Conservation (phyloP, 1,139 yeast species). For the Blastobotrys elegans region DNA sequence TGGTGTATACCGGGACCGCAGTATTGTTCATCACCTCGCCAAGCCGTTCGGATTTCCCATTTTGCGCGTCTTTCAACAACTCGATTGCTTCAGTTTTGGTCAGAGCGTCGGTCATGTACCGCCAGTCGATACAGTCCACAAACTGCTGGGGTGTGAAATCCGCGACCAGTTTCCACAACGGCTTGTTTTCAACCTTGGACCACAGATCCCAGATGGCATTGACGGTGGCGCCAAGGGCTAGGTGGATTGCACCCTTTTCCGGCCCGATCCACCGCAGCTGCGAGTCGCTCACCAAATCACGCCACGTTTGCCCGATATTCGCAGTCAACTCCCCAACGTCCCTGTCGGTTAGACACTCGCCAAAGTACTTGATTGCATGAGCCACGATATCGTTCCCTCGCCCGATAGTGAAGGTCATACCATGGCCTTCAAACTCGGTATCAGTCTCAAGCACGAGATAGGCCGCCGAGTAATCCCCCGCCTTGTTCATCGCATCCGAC, state of each 20-base stretch:
- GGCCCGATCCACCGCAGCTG: conserved; percentile 42
- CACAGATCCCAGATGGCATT: conserved; percentile 41
- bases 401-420: conserved; percentile 36
- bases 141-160: conserved; percentile 42
- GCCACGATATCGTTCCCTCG: conserved; percentile 35
- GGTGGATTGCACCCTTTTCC: conserved; percentile 38
- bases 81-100: conserved; percentile 39
- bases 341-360: conserved; percentile 32
- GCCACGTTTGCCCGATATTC: conserved; percentile 38
- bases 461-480: conserved; percentile 37
- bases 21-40: conserved; percentile 33
- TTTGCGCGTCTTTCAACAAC: conserved; percentile 29
- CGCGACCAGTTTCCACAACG: conserved; percentile 39
- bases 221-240: conserved; percentile 35
- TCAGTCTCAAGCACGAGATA: conserved; percentile 30
- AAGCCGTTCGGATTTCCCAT: conserved; percentile 32
- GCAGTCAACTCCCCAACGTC: conserved; percentile 31
- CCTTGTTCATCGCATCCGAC: conserved; percentile 37
- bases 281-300: conserved; percentile 36
- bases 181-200: conserved; percentile 37
- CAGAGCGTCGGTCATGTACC: conserved; percentile 39
- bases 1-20: conserved; percentile 44
- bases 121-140: conserved; percentile 41
- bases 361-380: conserved; percentile 32
- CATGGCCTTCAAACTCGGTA: conserved; percentile 27